These are phyloP conservation scores for Metschnikowia picachoensis DNA, from an alignment of 805 yeast genomes.

Conservation along the genomic window DNA sequence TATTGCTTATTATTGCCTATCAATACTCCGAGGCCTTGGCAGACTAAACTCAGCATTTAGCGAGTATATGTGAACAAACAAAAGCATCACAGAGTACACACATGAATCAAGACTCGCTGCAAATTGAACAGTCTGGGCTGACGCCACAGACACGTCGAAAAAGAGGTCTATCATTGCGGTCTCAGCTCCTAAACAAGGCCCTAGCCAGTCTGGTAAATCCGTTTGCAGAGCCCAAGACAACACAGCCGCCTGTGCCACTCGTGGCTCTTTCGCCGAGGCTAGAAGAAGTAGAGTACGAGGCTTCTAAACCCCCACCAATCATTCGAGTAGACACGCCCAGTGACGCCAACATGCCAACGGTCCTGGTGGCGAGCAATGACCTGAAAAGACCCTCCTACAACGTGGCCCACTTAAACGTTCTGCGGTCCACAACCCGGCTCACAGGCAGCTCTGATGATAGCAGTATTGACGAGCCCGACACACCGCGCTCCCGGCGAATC, in stretches of 20 bases:
- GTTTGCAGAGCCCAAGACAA: conserved; percentile 21
- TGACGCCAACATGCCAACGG: not conserved
- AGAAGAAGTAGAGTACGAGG: conserved; percentile 9
- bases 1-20: too few relatives aligned
- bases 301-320: not conserved
- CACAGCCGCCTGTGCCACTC: conserved; percentile 5
- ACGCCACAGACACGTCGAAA: conserved; percentile 36
- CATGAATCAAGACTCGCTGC: not conserved
- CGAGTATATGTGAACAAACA: too few relatives aligned
- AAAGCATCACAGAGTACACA: not conserved
- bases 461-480: not conserved
- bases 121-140: not conserved
- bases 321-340: conserved; percentile 10
- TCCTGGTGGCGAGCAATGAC: not conserved
- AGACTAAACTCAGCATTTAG: too few relatives aligned
- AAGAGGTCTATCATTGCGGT: conserved; percentile 63
- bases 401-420: conserved; percentile 6
- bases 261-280: conserved; percentile 3
- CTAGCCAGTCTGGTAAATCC: conserved; percentile 17
- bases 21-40: too few relatives aligned
- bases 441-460: conserved; percentile 6
- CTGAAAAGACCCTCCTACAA: conserved; percentile 3
- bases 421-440: conserved; percentile 13
- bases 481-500: conserved; percentile 4
- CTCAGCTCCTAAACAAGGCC: conserved; percentile 57